Evolutionary conservation across 176 grass and related monocot genomes (phyloP).

Genomic region (Rhynchospora tenuis): DNA sequence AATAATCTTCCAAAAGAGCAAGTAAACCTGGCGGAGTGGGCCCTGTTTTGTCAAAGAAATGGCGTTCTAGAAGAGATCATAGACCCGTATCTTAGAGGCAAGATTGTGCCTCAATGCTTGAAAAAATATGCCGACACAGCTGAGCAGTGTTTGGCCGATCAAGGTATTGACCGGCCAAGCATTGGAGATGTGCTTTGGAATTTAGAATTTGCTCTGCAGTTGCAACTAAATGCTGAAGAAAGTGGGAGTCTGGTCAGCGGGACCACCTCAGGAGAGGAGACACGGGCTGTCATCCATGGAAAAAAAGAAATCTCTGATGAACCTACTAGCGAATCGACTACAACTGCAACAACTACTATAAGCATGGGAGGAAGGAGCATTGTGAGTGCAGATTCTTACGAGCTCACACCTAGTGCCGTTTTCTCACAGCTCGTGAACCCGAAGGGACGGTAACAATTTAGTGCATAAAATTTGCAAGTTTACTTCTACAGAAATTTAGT

Average conservation of each 20-base stretch:
- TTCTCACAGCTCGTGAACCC: conserved; percentile 58
- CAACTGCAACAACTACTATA: conserved; percentile 3
- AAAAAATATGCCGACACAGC: conserved; percentile 36
- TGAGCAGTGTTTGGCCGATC: conserved; percentile 30
- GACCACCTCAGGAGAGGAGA: background rate
- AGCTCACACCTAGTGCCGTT: background rate
- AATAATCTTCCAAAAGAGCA: conserved; percentile 19
- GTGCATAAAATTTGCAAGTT: background rate
- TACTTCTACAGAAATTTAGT: background rate
- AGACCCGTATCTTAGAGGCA: conserved; percentile 28
- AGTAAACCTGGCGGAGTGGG: conserved; percentile 41
- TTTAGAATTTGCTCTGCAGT: conserved; percentile 35
- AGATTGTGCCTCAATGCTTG: conserved; percentile 32
- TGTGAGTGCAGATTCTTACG: background rate
- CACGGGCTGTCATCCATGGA: background rate
- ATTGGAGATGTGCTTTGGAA: conserved; percentile 47
- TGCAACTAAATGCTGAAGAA: conserved; percentile 28
- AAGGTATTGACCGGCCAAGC: conserved; percentile 18
- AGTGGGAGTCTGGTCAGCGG: conserved; percentile 9
- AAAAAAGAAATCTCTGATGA: conserved; percentile 4
- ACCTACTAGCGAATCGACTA: background rate
- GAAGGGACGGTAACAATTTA: conserved; percentile 39
- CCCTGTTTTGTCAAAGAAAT: conserved; percentile 28
- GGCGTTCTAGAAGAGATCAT: conserved; percentile 32
- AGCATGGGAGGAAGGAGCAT: background rate